Evolutionary conservation across 768 basidiomycete genomes (phyloP), one percentile per base, ranked within the genome.

Genomic region (Serpula lacrymans): DNA sequence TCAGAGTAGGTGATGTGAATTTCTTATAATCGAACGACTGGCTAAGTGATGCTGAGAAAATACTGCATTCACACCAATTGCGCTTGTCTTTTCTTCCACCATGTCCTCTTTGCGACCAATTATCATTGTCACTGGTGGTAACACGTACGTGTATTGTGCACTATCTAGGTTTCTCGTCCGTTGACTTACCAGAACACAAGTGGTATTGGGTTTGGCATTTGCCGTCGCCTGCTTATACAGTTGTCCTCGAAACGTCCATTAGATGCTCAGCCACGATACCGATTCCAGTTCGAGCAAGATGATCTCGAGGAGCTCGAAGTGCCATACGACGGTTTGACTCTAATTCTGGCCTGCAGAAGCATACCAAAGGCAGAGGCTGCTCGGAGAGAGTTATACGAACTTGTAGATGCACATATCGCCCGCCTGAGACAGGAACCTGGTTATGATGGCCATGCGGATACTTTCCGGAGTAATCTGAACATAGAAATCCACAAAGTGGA

Each of bases 201-300:
- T 27, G 90, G 90, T 41, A 72, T 93, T 13, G 90, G 90, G 12
- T 86, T 84, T 57, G 88, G 86, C 10, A 83, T 87, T 31, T 90
- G 88, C 64, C 78, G 83, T 46, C 82, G 90, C 34, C 72, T 93
- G 6, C 70, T 93, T 32, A 61, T 70, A 49, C 82, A 89, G 51
- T 66, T 91, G 13, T 76, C 76, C n/a, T 65, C 68, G 29, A 53
- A 57, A 11, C 55, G 54, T 42, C 75, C 77, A 5, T 62, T 71
- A 10, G 82, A 87, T 49, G 71, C 75, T 1, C 54, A 59, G 16
- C 77, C 78, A 2, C 68, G 72, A 45, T 60, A 35, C 34, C 31
- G 9, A 23, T 47, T 14, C 39, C 50, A 24, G 34, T 41, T 39
- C 30, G 36, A 24, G 44, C 50, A 33, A 43, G 44, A 18, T 37